Evolutionary conservation across 331 rosid species (phyloP).

Genomic region (Quercus phellos): DNA sequence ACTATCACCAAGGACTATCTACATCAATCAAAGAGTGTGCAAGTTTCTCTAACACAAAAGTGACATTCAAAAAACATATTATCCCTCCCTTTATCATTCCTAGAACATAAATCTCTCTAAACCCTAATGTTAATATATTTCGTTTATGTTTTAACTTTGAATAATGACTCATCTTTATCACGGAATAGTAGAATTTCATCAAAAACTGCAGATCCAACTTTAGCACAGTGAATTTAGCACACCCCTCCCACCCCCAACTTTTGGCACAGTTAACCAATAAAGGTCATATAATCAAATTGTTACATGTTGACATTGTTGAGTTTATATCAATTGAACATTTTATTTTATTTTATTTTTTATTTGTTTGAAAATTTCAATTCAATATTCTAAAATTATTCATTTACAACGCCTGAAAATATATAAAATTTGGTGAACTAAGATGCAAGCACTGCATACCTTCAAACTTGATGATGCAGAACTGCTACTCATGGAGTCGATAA

Average conservation of each 20-base stretch:
- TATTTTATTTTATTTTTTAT: too few relatives aligned
- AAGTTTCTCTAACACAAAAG: too few relatives aligned
- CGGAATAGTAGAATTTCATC: neutral
- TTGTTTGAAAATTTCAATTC: too few relatives aligned
- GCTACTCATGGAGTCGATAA: slow-evolving; percentile 39
- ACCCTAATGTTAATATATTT: neutral
- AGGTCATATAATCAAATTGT: neutral
- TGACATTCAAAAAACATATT: too few relatives aligned
- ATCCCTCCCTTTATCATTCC: too few relatives aligned
- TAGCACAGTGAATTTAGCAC: neutral
- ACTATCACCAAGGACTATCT: neutral
- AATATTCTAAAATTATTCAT: neutral
- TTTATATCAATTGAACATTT: too few relatives aligned
- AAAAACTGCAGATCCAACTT: neutral
- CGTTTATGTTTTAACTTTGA: neutral
- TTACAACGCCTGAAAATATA: neutral
- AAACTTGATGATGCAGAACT: slow-evolving; percentile 46
- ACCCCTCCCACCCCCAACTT: too few relatives aligned
- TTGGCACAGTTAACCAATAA: neutral
- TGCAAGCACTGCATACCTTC: slow-evolving; percentile 43
- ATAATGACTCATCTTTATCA: neutral
- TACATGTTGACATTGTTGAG: too few relatives aligned
- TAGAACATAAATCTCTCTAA: too few relatives aligned
- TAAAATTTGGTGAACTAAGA: neutral
- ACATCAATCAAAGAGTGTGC: too few relatives aligned